Base-by-base conservation (phyloP, 192 early-diverging fungal species). In the Linnemannia elongata region DNA sequence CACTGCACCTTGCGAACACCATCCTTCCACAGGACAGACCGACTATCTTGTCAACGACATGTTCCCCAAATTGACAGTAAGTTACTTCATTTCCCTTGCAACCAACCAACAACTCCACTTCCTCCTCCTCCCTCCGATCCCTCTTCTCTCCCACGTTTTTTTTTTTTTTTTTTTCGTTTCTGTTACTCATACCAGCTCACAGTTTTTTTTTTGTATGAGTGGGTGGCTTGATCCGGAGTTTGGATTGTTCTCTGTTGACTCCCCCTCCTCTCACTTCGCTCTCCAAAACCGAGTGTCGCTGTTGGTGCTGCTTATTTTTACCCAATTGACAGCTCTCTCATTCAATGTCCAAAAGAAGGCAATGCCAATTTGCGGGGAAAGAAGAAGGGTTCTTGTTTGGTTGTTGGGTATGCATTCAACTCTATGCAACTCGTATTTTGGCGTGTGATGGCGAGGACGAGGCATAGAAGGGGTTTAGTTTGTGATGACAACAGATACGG, bases 21-120 rank as follows among this genome's bases (percentile, higher is more conserved):
- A 87, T 36, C 85, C 85, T 20, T 87, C 79, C 33, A 81, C 78
- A 22, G 79, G 85, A 39, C 79, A 78, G 72, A 87, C 85, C 1
- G 85, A 87, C 72, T 87, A 87, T 54, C 85, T 87, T 15, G 79
- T 87, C 76, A 87, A 87, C 60, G 85, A 87, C 79, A 87, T 87
- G 85, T 87, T 87, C 80, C 85, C 85, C 35, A 87, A 87, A 60
- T 79, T 81, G 49, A 81, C 71, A 74, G 85, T 87, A 87, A 87
- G 79, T 87, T 87, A 13, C 15, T 20, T 22, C n/a, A 18, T 74
- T 54, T 54, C 17, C 47, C 3, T 52, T 52, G 20, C 49, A 52
- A 22, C 49, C 49, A 52, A 18, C 47, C 18, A 41, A 27, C 49
- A 52, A 52, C 49, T 47, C 18, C 22, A 27, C 1, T n/a, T 41